Evolutionary conservation across 2,329 filamentous ascomycete species (phyloP), one percentile per base, ranked within the genome.

Genomic region (Neopestalotiopsis rosae): DNA sequence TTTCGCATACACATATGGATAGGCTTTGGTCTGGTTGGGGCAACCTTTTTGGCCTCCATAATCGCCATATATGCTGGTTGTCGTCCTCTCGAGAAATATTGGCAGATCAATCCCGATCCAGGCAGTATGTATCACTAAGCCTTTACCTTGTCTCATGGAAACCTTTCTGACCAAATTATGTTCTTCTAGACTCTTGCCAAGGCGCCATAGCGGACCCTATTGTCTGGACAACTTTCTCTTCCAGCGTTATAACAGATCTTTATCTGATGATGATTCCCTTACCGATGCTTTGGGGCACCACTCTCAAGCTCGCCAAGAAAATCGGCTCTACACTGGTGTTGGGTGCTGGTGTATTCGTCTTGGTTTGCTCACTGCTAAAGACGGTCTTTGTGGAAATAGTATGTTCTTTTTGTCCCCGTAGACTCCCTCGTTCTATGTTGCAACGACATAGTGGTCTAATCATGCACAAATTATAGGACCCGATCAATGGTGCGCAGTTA

Each of bases 191-290:
- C 70, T 72, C 76, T 40, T 86, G 84, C 71, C 83, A 85, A 67
- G 80, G 81, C 1, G 85, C 84, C 20, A 79, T 85, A 4, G 82
- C 84, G 2, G 78, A 78, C n/a, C 81, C 83, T 49, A 79, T 85
- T 66, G 78, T 86, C 38, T 86, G 84, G 74, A 80, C 84, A 10
- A 83, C 83, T 1, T 83, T 85, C 34, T 76, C 79, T 24, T 76
- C 86, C 68, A 90, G 89, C 71, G 82, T 89, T 2, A 69, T 79
- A 1, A 90, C 88, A 1, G 88, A 90, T 70, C 66, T 89, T 0
- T 90, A 90, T 71, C 81, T 90, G 14, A 85, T 90, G 65, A 82
- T 83, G 38, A 89, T 90, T 30, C 87, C 88, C 0, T 78, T 88
- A 12, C 87, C 87, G 1, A 86, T 89, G 77, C 76, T 84, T 0